phyloP scores from a whole-genome alignment of 768 basidiomycete species.

The Amanita polypyramis region DNA sequence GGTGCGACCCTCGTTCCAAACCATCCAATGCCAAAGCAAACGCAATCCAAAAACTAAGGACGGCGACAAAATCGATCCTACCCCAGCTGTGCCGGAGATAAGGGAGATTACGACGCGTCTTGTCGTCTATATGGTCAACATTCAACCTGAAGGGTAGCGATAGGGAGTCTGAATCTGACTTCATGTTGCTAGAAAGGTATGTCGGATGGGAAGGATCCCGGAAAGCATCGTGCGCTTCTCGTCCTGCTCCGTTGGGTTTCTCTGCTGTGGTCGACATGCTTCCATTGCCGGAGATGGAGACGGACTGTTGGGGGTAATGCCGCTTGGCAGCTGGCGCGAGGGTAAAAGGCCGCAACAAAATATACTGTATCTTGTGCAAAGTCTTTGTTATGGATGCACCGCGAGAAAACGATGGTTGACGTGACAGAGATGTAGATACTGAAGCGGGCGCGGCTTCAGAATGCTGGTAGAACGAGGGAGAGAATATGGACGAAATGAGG shows the following conservation, averaged over 20 bases:
- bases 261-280: neutral
- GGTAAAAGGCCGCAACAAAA: slow-evolving; percentile 44
- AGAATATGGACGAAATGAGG: slow-evolving; percentile 38
- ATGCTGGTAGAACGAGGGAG: slow-evolving; percentile 22
- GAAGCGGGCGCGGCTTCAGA: slow-evolving; percentile 19
- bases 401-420: slow-evolving; percentile 30
- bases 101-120: slow-evolving; percentile 61
- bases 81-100: slow-evolving; percentile 92
- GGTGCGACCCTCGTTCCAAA: slow-evolving; percentile 52
- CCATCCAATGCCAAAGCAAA: slow-evolving; percentile 65
- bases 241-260: slow-evolving; percentile 15
- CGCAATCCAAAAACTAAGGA: slow-evolving; percentile 78
- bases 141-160: slow-evolving; percentile 55
- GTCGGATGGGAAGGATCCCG: slow-evolving; percentile 38
- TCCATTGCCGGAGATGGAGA: slow-evolving; percentile 5
- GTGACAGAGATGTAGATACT: slow-evolving; percentile 18
- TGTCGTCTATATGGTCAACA: slow-evolving; percentile 41
- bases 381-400: slow-evolving; percentile 36
- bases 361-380: slow-evolving; percentile 32
- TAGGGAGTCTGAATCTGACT: slow-evolving; percentile 34
- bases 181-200: slow-evolving; percentile 38
- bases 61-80: slow-evolving; percentile 80
- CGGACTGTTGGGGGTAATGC: slow-evolving; percentile 15
- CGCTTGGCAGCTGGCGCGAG: slow-evolving; percentile 23
- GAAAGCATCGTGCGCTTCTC: slow-evolving; percentile 26